Base-by-base conservation (phyloP, 2,329 filamentous ascomycete species). In the Trichoderma sp. region DNA sequence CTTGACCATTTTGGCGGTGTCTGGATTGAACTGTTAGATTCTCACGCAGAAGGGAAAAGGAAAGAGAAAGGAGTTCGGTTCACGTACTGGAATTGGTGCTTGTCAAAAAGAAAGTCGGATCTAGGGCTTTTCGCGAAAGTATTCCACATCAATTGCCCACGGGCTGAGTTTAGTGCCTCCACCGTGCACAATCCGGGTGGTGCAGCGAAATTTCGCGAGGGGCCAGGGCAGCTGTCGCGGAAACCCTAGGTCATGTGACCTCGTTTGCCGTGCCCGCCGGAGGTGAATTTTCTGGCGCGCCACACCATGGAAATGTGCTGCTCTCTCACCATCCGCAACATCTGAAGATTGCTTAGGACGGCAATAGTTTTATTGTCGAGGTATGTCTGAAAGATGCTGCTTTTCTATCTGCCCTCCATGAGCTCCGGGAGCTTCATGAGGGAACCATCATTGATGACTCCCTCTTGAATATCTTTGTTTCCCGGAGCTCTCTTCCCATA, bases 1-100 rank as follows among this genome's bases (percentile, higher is more conserved):
- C 86, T 90, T 90, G 80, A 89, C 87, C 87, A 90, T 89, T 76
- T 82, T 89, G 82, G 78, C 86, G 83, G 84, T 86, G 79, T 84
- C 82, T 85, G 78, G 70, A 68, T 74, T 74, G 76, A 74, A 72
- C 75, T 70, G 73, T 79, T 77, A 78, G 54, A 74, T 74, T 71
- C 75, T 73, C 67, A 71, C 74, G 70, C 71, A 71, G 69, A 70
- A 68, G 60, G 60, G 48, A 67, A 64, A 70, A 70, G 67, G 63
- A 56, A 70, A 70, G 66, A 73, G 42, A 59, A 67, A 52, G 57
- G 34, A 69, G 56, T 56, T 68, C 67, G 6, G 64, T 68, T 68
- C 69, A 76, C 75, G 70, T 73, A 76, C 77, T 77, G 56, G 52
- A 71, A 66, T 70, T 35, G 68, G 53, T 69, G 65, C 50, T 68